Conservation (phyloP, 768 basidiomycete genomes). For the Hirschioporus abietinus region DNA sequence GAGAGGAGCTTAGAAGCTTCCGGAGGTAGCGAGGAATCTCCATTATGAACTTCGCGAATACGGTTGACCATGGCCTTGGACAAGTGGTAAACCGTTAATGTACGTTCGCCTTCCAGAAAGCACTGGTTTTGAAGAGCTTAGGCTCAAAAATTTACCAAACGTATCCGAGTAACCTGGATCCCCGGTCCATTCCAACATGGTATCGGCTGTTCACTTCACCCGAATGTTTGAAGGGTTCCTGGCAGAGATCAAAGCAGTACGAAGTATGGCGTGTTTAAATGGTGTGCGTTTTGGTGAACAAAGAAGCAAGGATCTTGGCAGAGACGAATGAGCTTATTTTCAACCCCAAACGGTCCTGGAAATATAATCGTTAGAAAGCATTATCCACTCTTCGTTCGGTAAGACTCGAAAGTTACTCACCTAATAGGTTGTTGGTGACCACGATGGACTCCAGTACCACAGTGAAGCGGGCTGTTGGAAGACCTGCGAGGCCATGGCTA, state of each 20-base stretch:
- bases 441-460: neutral
- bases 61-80: neutral
- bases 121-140: neutral
- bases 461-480: neutral
- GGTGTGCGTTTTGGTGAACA: too few relatives aligned
- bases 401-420: neutral
- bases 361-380: too few relatives aligned
- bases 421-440: neutral
- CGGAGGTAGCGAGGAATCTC: neutral
- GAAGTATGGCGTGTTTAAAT: too few relatives aligned
- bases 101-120: neutral
- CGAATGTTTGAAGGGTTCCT: too few relatives aligned
- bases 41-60: neutral
- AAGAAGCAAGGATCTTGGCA: too few relatives aligned
- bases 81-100: neutral
- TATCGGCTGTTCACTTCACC: too few relatives aligned
- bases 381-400: too few relatives aligned
- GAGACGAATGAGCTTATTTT: too few relatives aligned
- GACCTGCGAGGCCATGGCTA: neutral
- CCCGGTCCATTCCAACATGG: too few relatives aligned
- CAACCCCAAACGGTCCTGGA: too few relatives aligned
- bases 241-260: too few relatives aligned
- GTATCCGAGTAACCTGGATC: neutral
- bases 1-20: neutral
- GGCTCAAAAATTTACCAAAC: too few relatives aligned